phyloP scores from a whole-genome alignment of 2,329 filamentous ascomycete species.

The Colletotrichum endophyticum region DNA sequence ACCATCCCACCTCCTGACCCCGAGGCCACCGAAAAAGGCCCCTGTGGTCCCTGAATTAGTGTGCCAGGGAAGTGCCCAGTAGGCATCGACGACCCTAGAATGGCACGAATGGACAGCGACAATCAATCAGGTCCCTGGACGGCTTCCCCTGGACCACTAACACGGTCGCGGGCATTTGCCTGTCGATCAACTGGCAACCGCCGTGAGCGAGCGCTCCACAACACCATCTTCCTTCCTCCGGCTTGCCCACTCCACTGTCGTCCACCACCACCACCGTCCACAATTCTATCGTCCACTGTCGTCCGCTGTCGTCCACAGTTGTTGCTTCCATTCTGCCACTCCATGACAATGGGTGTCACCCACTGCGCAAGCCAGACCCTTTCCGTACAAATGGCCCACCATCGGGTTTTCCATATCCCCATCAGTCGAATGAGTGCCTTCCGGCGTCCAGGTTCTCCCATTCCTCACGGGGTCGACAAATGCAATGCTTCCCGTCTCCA shows the following conservation, averaged over 20 bases:
- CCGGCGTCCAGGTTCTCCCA: background rate
- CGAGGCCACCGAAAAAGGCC: background rate
- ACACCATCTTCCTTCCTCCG: background rate
- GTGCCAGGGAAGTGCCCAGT: constrained; percentile 9
- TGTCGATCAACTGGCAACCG: constrained; percentile 11
- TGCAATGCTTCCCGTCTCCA: background rate
- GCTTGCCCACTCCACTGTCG: too few species aligned
- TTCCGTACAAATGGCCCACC: background rate
- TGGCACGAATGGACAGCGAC: background rate
- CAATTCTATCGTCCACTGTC: too few species aligned
- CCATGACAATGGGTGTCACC: background rate
- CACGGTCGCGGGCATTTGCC: constrained; percentile 4
- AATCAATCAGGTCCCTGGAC: constrained; percentile 3
- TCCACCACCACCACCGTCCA: too few species aligned
- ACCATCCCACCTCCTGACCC: constrained; percentile 7
- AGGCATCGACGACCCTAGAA: background rate
- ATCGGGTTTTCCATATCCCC: background rate
- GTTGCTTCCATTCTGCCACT: background rate
- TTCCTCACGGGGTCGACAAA: background rate
- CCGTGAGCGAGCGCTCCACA: background rate
- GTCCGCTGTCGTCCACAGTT: background rate
- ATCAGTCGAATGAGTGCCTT: background rate
- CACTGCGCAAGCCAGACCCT: constrained; percentile 4
- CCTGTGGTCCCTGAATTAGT: constrained; percentile 15
- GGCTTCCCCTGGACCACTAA: background rate